Percentiles rank a stretch among this genome's conserved stretches.
These are phyloP conservation scores for Pilasporangium apinafurcum DNA, from an alignment of 352 stramenopile species.

Conservation along the genomic window DNA sequence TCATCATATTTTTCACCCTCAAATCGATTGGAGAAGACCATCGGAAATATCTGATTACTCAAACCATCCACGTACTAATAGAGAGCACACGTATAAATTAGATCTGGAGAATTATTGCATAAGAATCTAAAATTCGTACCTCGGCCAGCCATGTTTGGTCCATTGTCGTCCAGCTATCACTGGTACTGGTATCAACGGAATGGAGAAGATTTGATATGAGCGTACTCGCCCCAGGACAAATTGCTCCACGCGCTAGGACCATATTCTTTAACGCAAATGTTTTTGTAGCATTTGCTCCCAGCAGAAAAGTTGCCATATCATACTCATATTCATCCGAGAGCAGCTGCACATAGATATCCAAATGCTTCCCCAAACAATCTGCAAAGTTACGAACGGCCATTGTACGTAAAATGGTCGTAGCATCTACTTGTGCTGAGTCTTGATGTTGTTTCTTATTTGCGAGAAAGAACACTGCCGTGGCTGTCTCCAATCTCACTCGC, in stretches of 20 bases:
- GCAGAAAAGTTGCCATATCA: constrained; percentile 34
- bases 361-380: constrained; percentile 31
- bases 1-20: constrained; percentile 42
- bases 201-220: constrained; percentile 66
- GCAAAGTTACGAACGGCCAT: constrained; percentile 54
- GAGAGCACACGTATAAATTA: not conserved
- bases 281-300: constrained; percentile 38
- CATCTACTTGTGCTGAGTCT: constrained; percentile 31
- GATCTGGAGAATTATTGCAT: no score
- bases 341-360: constrained; percentile 57
- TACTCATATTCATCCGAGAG: constrained; percentile 35
- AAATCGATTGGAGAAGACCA: constrained; percentile 56
- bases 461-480: constrained; percentile 63
- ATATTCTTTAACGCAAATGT: constrained; percentile 40
- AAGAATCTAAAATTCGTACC: no score
- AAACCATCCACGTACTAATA: constrained; percentile 62
- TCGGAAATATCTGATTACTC: constrained; percentile 57
- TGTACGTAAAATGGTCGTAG: constrained; percentile 44
- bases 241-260: constrained; percentile 39
- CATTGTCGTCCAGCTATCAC: no score
- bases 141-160: constrained; percentile 73
- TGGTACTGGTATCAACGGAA: constrained; percentile 34
- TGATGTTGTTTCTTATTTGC: constrained; percentile 25
- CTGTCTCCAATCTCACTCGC: constrained; percentile 31
- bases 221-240: constrained; percentile 54